Evolutionary conservation across 2,329 filamentous ascomycete species (phyloP), one percentile per base, ranked within the genome.

Genomic region (Mycosphaerella sp.): DNA sequence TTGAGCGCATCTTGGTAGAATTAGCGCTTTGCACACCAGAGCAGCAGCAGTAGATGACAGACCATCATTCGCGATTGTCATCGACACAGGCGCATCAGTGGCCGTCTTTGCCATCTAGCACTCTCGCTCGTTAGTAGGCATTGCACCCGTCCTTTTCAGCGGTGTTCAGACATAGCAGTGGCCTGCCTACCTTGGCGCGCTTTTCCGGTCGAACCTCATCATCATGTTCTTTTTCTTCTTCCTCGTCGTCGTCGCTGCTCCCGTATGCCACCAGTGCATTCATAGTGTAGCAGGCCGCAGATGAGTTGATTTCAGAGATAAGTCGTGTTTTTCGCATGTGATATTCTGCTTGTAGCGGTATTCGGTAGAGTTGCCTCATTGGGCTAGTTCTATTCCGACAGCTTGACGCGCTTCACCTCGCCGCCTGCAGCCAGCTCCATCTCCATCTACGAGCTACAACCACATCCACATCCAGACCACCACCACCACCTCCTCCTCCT

Each of bases 161-260:
- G 61, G 63, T 44, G 39, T 29, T 29, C 26, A 29, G 26, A 29
- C 26, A 29, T 29, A 29, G 26, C 4, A 29, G 26, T 21, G 21
- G 21, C 5, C 26, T 6, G 60, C 70, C 70, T 72, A 75, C 73
- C 70, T 76, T 64, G 49, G 62, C 63, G 55, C 62, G 45, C 42
- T 64, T 63, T 41, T 65, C 59, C 11, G 62, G 57, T 12, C 58
- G 59, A 10, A 66, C 26, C 5, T 29, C 26, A 29, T 29, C 26
- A 29, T 6, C 26, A 29, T 29, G 3, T 21, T 21, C 26, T 6
- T 29, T 51, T 12, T 66, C 65, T 1, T 65, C 65, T 0, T 66
- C 65, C 50, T 74, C 74, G 11, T 76, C 75, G 11, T 76, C 75
- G 26, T 76, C 74, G 57, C 76, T 76, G 61, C 74, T 77, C 23